A percentile compares a stretch with the other conserved stretches of the same genome.
Conservation (phyloP, 2,329 filamentous ascomycete genomes). For the Bisporella sp. region DNA sequence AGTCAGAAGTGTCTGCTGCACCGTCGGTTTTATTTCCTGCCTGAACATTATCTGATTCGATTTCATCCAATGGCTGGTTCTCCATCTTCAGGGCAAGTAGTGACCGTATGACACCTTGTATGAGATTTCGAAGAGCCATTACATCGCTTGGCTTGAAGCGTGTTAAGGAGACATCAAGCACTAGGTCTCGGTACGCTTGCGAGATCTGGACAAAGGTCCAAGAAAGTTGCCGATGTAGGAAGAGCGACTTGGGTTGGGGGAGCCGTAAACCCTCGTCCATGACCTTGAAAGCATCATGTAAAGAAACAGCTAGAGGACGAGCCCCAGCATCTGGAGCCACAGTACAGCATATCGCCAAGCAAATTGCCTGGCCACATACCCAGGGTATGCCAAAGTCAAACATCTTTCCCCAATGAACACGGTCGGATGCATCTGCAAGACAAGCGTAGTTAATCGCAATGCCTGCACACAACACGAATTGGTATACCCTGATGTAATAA, state of each 20-base stretch:
- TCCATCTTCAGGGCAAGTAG: slow-evolving; percentile 45
- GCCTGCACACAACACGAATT: slow-evolving; percentile 46
- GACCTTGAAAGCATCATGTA: slow-evolving; percentile 39
- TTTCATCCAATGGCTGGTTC: slow-evolving; percentile 20
- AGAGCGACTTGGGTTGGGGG: slow-evolving; percentile 28
- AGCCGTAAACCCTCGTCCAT: slow-evolving; percentile 37
- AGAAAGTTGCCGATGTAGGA: slow-evolving; percentile 37
- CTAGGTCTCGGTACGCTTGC: slow-evolving; percentile 47
- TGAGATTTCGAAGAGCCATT: slow-evolving; percentile 42
- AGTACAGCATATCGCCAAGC: slow-evolving; percentile 39
- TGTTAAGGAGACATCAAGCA: slow-evolving; percentile 49
- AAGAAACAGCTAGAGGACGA: slow-evolving; percentile 39
- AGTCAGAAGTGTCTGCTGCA: neutral
- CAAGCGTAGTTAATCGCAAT: slow-evolving; percentile 48
- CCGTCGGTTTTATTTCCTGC: neutral
- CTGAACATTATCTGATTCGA: neutral
- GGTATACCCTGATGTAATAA: slow-evolving; percentile 49
- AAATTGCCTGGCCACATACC: slow-evolving; percentile 47
- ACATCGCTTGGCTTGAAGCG: slow-evolving; percentile 44
- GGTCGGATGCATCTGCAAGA: slow-evolving; percentile 40
- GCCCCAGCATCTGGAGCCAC: slow-evolving; percentile 50
- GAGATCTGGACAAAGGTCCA: slow-evolving; percentile 49
- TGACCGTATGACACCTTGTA: slow-evolving; percentile 47
- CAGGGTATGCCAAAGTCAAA: slow-evolving; percentile 48
- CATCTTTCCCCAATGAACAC: slow-evolving; percentile 43